These are phyloP conservation scores for Phytophthora vignae DNA, from an alignment of 352 stramenopile species.

Conservation along the genomic window DNA sequence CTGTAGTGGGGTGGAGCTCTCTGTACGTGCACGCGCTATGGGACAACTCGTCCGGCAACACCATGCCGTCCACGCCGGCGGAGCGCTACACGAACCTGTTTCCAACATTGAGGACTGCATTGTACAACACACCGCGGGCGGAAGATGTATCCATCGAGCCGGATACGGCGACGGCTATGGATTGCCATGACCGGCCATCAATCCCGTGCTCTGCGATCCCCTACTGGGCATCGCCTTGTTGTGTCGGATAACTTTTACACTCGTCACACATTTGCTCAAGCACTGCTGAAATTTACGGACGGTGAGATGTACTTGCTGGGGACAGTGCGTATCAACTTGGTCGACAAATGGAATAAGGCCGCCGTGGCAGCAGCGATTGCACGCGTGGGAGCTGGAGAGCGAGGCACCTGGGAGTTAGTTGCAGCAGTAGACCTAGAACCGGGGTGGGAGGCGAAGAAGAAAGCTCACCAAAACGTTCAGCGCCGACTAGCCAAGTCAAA, in stretches of 20 bases:
- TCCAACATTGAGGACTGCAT: constrained; percentile 2
- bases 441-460: constrained; percentile 7
- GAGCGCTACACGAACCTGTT: constrained; percentile 14
- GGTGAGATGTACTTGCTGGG: constrained; percentile 15
- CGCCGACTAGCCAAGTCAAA: background rate
- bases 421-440: constrained; percentile 14
- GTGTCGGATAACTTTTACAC: constrained; percentile 32
- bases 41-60: constrained; percentile 7
- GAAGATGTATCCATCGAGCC: background rate
- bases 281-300: too few relatives aligned
- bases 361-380: background rate
- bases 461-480: constrained; percentile 10
- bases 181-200: constrained; percentile 17
- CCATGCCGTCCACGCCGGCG: background rate
- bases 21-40: constrained; percentile 15
- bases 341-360: constrained; percentile 25
- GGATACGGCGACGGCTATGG: constrained; percentile 1
- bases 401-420: constrained; percentile 13
- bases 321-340: constrained; percentile 20
- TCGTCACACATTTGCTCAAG: too few relatives aligned
- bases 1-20: constrained; percentile 10
- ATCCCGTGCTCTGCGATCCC: background rate
- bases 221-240: constrained; percentile 3
- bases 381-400: background rate
- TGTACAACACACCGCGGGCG: background rate